These are phyloP conservation scores for Diutina rugosa DNA, from an alignment of 1,139 yeast species.

Conservation along the genomic window DNA sequence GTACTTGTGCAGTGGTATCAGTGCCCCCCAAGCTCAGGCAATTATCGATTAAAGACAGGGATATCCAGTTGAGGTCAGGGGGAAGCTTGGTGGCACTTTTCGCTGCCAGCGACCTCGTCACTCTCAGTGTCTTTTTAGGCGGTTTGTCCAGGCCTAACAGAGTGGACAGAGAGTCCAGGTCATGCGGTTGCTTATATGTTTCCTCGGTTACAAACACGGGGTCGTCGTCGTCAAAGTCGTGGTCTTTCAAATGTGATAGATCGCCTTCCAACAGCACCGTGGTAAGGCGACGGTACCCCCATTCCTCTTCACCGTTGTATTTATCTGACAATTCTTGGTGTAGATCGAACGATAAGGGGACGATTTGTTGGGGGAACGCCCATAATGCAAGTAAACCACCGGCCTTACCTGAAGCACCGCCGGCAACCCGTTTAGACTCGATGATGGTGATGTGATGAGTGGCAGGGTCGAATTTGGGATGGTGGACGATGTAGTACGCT, in stretches of 20 bases:
- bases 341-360: conserved; percentile 72
- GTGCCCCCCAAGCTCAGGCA: conserved; percentile 79
- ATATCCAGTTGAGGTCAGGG: conserved; percentile 70
- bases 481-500: conserved; percentile 77
- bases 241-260: conserved; percentile 19
- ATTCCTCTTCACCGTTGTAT: conserved; percentile 68
- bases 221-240: conserved; percentile 10
- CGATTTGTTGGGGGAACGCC: conserved; percentile 96
- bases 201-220: conserved; percentile 2
- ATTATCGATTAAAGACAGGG: conserved; percentile 46
- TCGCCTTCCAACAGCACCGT: conserved; percentile 86
- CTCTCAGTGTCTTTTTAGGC: conserved; percentile 18
- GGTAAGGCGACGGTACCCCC: conserved; percentile 88
- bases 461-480: conserved; percentile 61
- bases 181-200: background rate
- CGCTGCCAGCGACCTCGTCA: conserved; percentile 11
- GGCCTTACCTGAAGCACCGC: conserved; percentile 97
- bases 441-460: conserved; percentile 76
- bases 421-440: conserved; percentile 87
- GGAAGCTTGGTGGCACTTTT: conserved; percentile 34
- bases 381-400: conserved; percentile 90
- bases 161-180: conserved; percentile 3
- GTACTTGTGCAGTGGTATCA: conserved; percentile 92
- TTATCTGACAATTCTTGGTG: conserved; percentile 75
- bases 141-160: conserved; percentile 12